These are phyloP conservation scores for Gamsiella multidivaricata DNA, from an alignment of 192 early-diverging fungal species.

Conservation along the genomic window DNA sequence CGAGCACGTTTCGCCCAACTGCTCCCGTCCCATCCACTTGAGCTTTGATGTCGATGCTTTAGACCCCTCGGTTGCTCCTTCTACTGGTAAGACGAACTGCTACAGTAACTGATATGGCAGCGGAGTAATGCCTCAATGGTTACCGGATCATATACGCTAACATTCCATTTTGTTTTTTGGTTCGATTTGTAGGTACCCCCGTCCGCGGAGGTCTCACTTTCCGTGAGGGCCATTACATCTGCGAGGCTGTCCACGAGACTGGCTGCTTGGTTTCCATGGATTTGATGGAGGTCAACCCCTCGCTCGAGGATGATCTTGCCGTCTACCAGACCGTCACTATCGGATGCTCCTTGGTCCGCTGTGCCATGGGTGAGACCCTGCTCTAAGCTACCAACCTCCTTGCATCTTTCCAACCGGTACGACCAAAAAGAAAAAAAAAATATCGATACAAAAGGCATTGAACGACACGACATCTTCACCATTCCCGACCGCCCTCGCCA, in stretches of 20 bases:
- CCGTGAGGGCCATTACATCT: slow-evolving; percentile 97
- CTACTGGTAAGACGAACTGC: slow-evolving; percentile 65
- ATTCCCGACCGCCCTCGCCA: not conserved
- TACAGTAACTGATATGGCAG: no score
- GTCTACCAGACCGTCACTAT: slow-evolving; percentile 88
- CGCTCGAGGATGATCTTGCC: slow-evolving; percentile 79
- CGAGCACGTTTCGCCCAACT: slow-evolving; percentile 83
- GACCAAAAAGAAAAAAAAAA: slow-evolving; percentile 14
- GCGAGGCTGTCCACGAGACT: slow-evolving; percentile 90
- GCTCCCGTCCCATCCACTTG: slow-evolving; percentile 84
- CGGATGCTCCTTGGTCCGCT: slow-evolving; percentile 89
- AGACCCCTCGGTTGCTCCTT: slow-evolving; percentile 93
- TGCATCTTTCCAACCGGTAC: slow-evolving; percentile 16
- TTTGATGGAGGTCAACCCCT: slow-evolving; percentile 95
- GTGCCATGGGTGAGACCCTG: slow-evolving; percentile 86
- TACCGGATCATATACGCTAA: not conserved
- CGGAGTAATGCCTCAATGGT: not conserved
- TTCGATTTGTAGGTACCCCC: slow-evolving; percentile 76
- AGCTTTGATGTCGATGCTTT: slow-evolving; percentile 96
- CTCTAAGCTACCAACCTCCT: slow-evolving; percentile 24
- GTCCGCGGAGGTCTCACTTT: slow-evolving; percentile 95
- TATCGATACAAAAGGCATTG: slow-evolving; percentile 7
- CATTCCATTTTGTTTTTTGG: not conserved
- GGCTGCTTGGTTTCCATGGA: slow-evolving; percentile 90
- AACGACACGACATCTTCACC: slow-evolving; percentile 6